These are phyloP conservation scores for Metschnikowia continentalis DNA, from an alignment of 805 yeast genomes.

Conservation along the genomic window DNA sequence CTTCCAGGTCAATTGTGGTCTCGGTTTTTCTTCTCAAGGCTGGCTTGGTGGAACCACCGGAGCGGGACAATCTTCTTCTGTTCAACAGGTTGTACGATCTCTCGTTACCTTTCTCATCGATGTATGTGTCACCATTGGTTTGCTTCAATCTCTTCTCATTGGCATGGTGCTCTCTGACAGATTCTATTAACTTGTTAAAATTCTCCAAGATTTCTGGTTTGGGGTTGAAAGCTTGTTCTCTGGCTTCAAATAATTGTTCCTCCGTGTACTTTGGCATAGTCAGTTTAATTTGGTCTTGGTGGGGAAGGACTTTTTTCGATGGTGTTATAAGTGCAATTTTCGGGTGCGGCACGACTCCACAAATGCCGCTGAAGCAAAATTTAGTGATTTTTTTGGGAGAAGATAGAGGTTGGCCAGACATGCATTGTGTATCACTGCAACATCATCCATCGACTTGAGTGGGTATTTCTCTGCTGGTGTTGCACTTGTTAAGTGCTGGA, in stretches of 20 bases:
- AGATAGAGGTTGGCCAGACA: neutral
- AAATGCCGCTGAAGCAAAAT: neutral
- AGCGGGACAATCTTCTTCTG: conserved; percentile 61
- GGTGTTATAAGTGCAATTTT: conserved; percentile 4
- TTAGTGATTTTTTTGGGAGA: too few relatives aligned
- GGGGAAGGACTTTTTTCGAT: conserved; percentile 5
- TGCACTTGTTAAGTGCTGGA: neutral
- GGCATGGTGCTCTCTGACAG: conserved; percentile 49
- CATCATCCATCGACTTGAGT: neutral
- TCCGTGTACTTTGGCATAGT: conserved; percentile 60
- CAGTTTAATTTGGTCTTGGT: neutral
- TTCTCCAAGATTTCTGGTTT: conserved; percentile 60
- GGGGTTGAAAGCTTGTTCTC: conserved; percentile 55
- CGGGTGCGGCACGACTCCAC: conserved; percentile 14
- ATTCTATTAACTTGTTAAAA: conserved; percentile 62
- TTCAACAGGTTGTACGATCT: conserved; percentile 44
- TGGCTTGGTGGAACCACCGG: conserved; percentile 36
- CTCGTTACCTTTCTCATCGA: conserved; percentile 43
- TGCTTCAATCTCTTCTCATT: conserved; percentile 29
- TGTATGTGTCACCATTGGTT: conserved; percentile 42
- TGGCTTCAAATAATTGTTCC: conserved; percentile 59
- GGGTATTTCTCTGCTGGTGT: neutral
- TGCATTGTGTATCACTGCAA: too few relatives aligned
- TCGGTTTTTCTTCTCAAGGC: conserved; percentile 54
- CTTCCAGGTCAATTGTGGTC: conserved; percentile 66